Percentiles rank a stretch among this genome's conserved stretches.
phyloP scores from a whole-genome alignment of 768 basidiomycete genomes.

The Ramaria sp. region DNA sequence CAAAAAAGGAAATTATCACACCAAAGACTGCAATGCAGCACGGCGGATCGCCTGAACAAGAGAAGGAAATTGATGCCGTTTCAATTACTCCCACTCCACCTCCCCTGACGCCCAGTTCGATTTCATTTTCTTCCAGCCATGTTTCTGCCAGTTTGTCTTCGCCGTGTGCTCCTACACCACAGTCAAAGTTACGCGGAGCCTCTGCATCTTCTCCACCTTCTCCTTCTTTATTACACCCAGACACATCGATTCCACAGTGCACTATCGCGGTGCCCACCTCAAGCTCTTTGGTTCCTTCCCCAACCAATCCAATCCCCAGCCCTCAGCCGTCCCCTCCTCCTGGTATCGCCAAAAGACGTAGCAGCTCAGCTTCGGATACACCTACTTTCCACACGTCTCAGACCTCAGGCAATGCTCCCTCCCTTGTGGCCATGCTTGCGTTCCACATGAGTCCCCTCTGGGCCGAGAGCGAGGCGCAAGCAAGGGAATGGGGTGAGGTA shows the following conservation, averaged over 20 bases:
- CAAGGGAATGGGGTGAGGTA: background rate
- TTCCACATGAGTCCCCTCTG: background rate
- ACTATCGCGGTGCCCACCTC: background rate
- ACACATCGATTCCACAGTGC: too few species aligned
- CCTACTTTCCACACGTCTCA: background rate
- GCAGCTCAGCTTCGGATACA: background rate
- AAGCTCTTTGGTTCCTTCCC: background rate
- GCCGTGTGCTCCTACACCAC: too few species aligned
- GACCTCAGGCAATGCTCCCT: background rate
- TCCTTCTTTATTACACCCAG: too few species aligned
- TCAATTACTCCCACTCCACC: background rate
- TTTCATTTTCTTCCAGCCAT: too few species aligned
- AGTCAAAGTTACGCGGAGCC: too few species aligned
- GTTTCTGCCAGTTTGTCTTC: too few species aligned
- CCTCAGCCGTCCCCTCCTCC: background rate
- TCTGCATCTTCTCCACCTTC: too few species aligned
- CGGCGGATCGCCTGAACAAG: background rate
- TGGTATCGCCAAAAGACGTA: background rate
- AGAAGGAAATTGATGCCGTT: background rate
- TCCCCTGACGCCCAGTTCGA: background rate
- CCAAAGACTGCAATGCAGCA: background rate
- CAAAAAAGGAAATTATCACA: background rate
- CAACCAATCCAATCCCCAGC: background rate
- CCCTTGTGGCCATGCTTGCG: background rate
- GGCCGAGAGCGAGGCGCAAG: constrained; percentile 1